These are phyloP conservation scores for Fusarium nurragi DNA, from an alignment of 2,329 filamentous ascomycete species.

Conservation along the genomic window DNA sequence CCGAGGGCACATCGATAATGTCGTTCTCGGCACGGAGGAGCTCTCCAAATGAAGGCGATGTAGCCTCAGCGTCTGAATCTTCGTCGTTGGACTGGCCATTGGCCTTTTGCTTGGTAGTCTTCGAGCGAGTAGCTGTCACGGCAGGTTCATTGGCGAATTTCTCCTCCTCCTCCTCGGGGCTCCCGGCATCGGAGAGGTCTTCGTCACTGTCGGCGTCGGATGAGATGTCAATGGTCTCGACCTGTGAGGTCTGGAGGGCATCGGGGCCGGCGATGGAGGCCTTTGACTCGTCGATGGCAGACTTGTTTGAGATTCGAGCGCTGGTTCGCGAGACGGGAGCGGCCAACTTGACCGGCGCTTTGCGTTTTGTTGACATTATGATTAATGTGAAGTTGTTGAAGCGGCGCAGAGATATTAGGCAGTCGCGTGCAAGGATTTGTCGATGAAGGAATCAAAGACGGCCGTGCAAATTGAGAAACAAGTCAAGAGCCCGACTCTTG, in stretches of 20 bases:
- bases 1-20: constrained; percentile 75
- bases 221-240: constrained; percentile 65
- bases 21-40: constrained; percentile 77
- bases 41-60: constrained; percentile 83
- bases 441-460: constrained; percentile 8
- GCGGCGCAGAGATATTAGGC: constrained; percentile 9
- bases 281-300: constrained; percentile 67
- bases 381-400: constrained; percentile 22
- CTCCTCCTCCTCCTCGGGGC: constrained; percentile 43
- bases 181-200: constrained; percentile 58
- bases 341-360: constrained; percentile 66
- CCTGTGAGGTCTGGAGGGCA: constrained; percentile 50
- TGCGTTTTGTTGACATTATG: constrained; percentile 69
- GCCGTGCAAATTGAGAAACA: background rate
- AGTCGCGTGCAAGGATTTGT: constrained; percentile 32
- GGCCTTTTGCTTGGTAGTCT: constrained; percentile 28
- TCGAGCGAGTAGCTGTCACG: constrained; percentile 24
- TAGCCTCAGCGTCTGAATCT: constrained; percentile 59
- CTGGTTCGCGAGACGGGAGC: constrained; percentile 63
- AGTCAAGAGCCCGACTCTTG: background rate
- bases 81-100: constrained; percentile 45
- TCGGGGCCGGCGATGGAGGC: constrained; percentile 61
- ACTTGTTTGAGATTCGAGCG: constrained; percentile 61
- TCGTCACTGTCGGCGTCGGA: constrained; percentile 63
- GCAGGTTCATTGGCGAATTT: constrained; percentile 20